phyloP scores from a whole-genome alignment of 441 rosid species.

The Pelargonium citronellum region DNA sequence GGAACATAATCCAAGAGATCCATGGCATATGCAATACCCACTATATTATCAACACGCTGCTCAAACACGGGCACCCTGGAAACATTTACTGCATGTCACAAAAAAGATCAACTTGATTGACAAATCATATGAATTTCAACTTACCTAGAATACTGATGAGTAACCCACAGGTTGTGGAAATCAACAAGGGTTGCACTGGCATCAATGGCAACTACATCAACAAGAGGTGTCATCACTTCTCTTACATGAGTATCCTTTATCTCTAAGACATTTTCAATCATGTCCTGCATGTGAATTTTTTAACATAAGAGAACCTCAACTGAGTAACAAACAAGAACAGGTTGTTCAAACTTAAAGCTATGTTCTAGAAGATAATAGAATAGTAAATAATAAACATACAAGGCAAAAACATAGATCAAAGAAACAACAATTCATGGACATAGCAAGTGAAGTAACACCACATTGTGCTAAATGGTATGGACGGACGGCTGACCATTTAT shows the following conservation, averaged over 20 bases:
- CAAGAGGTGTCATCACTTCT: constrained; percentile 99
- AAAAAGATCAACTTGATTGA: constrained; percentile 5
- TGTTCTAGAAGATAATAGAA: not conserved
- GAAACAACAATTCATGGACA: not conserved
- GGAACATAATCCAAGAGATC: constrained; percentile 88
- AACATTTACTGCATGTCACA: constrained; percentile 27
- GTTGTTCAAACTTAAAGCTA: constrained; percentile 4
- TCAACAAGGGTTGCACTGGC: constrained; percentile 72
- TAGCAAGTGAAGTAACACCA: not conserved
- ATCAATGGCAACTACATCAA: constrained; percentile 97
- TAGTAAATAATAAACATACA: not conserved
- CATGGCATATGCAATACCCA: constrained; percentile 98
- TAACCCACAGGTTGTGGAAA: constrained; percentile 88
- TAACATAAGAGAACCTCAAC: constrained; percentile 20
- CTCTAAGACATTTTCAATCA: constrained; percentile 99
- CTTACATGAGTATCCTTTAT: constrained; percentile 95
- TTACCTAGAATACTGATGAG: constrained; percentile 98
- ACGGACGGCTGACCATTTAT: not conserved
- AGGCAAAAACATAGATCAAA: not conserved
- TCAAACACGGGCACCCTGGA: constrained; percentile 97
- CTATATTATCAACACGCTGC: constrained; percentile 96
- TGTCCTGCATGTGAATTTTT: constrained; percentile 51
- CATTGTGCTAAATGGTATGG: not conserved
- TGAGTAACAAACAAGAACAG: constrained; percentile 12
- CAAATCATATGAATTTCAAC: not conserved